A percentile compares a stretch with the other conserved stretches of the same genome.
Evolutionary conservation across 176 grass and related monocot species (phyloP).

Genomic region (Oryza brachyantha): DNA sequence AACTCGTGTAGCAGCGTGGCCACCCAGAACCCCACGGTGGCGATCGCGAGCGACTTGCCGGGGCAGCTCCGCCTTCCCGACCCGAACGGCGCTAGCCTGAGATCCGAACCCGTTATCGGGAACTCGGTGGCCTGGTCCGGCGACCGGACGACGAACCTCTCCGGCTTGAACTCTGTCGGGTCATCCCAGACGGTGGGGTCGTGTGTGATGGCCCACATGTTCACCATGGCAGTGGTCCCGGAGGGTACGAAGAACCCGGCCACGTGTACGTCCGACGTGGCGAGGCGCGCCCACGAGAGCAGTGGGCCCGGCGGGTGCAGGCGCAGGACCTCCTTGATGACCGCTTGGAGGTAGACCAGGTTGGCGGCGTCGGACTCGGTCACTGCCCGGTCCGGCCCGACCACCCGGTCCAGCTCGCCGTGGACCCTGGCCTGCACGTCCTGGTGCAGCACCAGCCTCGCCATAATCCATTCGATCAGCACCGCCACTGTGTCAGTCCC

Average conservation of each 20-base stretch:
- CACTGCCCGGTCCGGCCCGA: constrained; percentile 33
- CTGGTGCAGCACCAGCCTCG: constrained; percentile 49
- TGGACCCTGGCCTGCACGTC: constrained; percentile 67
- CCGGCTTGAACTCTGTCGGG: constrained; percentile 47
- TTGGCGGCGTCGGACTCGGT: constrained; percentile 26
- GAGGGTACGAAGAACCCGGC: constrained; percentile 43
- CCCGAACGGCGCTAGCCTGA: constrained; percentile 76
- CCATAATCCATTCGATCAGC: constrained; percentile 74
- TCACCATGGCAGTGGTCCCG: constrained; percentile 78
- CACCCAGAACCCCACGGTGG: constrained; percentile 62
- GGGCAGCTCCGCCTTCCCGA: constrained; percentile 68
- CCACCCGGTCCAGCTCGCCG: constrained; percentile 58
- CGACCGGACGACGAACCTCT: constrained; percentile 28
- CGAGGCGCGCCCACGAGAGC: constrained; percentile 74
- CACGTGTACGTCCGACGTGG: constrained; percentile 50
- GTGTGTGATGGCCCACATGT: constrained; percentile 91
- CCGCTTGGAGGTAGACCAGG: constrained; percentile 54
- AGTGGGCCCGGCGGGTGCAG: constrained; percentile 83
- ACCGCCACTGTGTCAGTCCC: constrained; percentile 89
- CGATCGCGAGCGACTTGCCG: constrained; percentile 62
- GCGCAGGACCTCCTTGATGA: constrained; percentile 70
- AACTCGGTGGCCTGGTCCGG: neutral
- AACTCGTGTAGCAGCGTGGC: constrained; percentile 64
- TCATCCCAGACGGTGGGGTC: constrained; percentile 48
- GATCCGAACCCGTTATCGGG: constrained; percentile 47